These are phyloP conservation scores for Suillus bovinus DNA, from an alignment of 768 basidiomycete species.

Conservation along the genomic window DNA sequence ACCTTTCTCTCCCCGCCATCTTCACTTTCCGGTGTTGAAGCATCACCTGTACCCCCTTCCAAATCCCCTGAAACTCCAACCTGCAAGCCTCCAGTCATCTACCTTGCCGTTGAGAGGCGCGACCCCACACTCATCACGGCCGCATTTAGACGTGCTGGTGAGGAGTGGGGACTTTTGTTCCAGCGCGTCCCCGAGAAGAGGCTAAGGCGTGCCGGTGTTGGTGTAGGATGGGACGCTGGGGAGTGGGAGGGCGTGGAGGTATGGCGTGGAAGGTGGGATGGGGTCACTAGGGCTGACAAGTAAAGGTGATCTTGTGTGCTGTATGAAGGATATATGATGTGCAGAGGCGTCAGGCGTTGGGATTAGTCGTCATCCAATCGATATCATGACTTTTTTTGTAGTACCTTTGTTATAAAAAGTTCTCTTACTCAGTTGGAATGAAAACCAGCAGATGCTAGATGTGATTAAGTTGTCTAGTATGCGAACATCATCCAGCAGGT, in stretches of 20 bases:
- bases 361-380: neutral
- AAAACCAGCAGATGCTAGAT: slow-evolving; percentile 1
- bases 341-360: neutral
- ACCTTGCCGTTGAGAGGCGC: slow-evolving; percentile 73
- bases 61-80: neutral
- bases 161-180: slow-evolving; percentile 56
- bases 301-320: neutral
- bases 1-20: slow-evolving; percentile 45
- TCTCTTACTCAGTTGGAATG: neutral
- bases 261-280: slow-evolving; percentile 45
- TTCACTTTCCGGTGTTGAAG: slow-evolving; percentile 1
- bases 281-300: neutral
- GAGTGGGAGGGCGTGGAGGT: slow-evolving; percentile 87
- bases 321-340: neutral
- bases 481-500: neutral
- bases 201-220: slow-evolving; percentile 58
- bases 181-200: slow-evolving; percentile 60
- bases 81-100: slow-evolving; percentile 14
- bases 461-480: slow-evolving; percentile 2
- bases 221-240: slow-evolving; percentile 57
- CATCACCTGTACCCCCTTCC: neutral
- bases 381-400: neutral
- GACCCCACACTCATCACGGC: slow-evolving; percentile 65
- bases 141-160: slow-evolving; percentile 56
- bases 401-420: neutral